These are phyloP conservation scores for Arbutus unedo DNA, from an alignment of 148 eudicot species.

Conservation along the genomic window DNA sequence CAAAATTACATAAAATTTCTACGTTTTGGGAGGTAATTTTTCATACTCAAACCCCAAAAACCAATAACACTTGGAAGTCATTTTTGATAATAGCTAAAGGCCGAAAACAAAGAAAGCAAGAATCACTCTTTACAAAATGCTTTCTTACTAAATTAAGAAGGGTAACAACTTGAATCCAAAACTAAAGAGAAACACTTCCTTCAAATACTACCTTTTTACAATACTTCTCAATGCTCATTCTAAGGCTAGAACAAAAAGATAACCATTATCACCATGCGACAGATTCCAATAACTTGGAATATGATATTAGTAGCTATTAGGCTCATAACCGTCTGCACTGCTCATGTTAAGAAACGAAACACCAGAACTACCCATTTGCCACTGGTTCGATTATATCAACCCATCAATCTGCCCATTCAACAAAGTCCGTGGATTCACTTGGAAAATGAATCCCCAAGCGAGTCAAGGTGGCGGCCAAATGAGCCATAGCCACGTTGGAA, in stretches of 20 bases:
- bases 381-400: slow-evolving; percentile 37
- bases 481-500: slow-evolving; percentile 48
- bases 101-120: not conserved
- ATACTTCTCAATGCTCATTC: slow-evolving; percentile 51
- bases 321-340: slow-evolving; percentile 31
- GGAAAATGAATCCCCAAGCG: slow-evolving; percentile 46
- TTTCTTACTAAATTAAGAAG: slow-evolving; percentile 11
- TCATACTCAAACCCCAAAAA: not conserved
- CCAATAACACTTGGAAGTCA: too few species aligned
- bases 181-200: slow-evolving; percentile 19
- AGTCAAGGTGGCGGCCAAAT: slow-evolving; percentile 41
- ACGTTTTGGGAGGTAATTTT: too few species aligned
- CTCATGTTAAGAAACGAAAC: slow-evolving; percentile 36
- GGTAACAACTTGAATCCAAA: slow-evolving; percentile 36
- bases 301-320: slow-evolving; percentile 58
- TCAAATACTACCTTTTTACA: slow-evolving; percentile 28
- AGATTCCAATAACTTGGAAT: slow-evolving; percentile 59
- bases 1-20: too few species aligned
- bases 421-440: slow-evolving; percentile 43
- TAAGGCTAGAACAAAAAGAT: slow-evolving; percentile 73
- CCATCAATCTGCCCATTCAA: slow-evolving; percentile 66
- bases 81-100: too few species aligned
- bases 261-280: slow-evolving; percentile 55
- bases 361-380: slow-evolving; percentile 61
- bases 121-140: slow-evolving; percentile 31